Conservation (phyloP, 2,329 filamentous ascomycete genomes). For the Paecilomyces sp. region DNA sequence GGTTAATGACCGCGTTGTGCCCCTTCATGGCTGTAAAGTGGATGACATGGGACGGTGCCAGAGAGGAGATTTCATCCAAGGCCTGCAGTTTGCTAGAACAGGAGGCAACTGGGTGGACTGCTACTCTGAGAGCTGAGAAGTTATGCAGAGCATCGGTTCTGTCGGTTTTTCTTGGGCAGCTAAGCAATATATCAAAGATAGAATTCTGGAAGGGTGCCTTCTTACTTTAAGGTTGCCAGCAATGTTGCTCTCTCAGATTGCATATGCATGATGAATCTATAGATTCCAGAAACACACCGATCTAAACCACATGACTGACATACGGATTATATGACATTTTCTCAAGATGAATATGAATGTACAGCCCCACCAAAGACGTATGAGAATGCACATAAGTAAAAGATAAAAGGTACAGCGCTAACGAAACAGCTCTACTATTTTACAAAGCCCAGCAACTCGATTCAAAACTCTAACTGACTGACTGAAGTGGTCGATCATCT, state of each 20-base stretch:
- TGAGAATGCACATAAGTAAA: no score
- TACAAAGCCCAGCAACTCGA: background rate
- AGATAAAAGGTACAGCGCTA: background rate
- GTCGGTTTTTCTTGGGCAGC: background rate
- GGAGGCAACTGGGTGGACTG: slow-evolving; percentile 71
- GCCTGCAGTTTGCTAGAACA: slow-evolving; percentile 62
- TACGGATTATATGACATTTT: no score
- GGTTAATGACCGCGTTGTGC: slow-evolving; percentile 76
- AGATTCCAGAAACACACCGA: no score
- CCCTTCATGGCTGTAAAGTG: slow-evolving; percentile 60
- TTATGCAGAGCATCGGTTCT: background rate
- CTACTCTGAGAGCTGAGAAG: slow-evolving; percentile 17
- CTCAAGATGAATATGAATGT: no score
- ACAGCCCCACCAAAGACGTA: no score
- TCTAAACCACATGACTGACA: no score
- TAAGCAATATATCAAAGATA: background rate
- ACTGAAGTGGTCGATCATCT: no score
- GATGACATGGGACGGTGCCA: slow-evolving; percentile 66
- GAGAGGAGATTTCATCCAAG: slow-evolving; percentile 63
- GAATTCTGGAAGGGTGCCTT: no score
- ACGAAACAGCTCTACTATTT: background rate
- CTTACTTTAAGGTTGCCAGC: no score
- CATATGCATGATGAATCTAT: no score
- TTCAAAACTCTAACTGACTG: background rate
- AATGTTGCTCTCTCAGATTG: no score